These are phyloP conservation scores for Aspergillus tanneri DNA, from an alignment of 2,329 filamentous ascomycete species.

Conservation along the genomic window DNA sequence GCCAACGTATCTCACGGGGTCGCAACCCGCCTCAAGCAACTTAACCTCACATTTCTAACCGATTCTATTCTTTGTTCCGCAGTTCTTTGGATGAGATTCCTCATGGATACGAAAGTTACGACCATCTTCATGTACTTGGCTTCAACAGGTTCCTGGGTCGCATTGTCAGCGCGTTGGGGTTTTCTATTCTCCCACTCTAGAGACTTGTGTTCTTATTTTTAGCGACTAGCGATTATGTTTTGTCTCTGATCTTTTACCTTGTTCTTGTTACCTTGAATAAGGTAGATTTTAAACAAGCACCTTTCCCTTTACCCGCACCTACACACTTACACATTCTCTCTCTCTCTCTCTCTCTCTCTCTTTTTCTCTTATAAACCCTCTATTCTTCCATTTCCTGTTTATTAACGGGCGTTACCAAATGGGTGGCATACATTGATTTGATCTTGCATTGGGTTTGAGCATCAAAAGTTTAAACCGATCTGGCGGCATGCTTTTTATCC, in stretches of 20 bases:
- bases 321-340: neutral
- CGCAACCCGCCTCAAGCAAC: conserved; percentile 14
- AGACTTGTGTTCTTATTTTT: conserved; percentile 9
- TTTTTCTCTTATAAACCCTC: conserved; percentile 6
- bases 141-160: conserved; percentile 8
- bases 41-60: neutral
- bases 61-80: neutral
- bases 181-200: conserved; percentile 1
- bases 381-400: conserved; percentile 13
- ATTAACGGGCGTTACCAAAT: conserved; percentile 11
- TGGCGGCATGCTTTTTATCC: neutral
- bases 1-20: conserved; percentile 19
- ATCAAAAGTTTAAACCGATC: conserved; percentile 1
- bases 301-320: neutral
- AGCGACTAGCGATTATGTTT: conserved; percentile 14
- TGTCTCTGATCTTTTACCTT: too few relatives aligned
- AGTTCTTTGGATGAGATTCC: neutral
- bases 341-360: neutral
- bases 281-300: too few relatives aligned
- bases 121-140: conserved; percentile 5
- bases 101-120: conserved; percentile 12
- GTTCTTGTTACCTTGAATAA: too few relatives aligned
- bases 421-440: conserved; percentile 9
- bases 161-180: conserved; percentile 19
- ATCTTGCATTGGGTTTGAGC: conserved; percentile 7